A percentile compares a stretch with the other conserved stretches of the same genome.
phyloP scores from a whole-genome alignment of 2,329 filamentous ascomycete genomes.

The Fusarium luffae region DNA sequence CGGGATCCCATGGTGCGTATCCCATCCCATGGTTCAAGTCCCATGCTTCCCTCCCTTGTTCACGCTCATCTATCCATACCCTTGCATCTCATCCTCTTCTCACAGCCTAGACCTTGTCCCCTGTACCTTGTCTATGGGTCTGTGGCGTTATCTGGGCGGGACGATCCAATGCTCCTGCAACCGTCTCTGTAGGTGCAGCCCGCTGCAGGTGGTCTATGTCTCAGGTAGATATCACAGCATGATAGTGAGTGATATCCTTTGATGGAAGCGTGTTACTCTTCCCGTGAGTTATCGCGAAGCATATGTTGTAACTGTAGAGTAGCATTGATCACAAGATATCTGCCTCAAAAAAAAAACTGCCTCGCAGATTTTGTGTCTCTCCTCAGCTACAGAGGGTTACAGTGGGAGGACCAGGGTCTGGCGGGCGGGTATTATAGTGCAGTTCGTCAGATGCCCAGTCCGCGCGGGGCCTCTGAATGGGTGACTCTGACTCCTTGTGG shows the following conservation, averaged over 20 bases:
- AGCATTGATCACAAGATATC: not conserved
- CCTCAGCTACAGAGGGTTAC: not conserved
- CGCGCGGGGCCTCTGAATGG: not conserved
- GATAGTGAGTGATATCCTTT: not conserved
- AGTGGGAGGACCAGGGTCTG: not conserved
- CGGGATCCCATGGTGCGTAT: not conserved
- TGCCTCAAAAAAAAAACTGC: not conserved
- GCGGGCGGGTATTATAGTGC: not conserved
- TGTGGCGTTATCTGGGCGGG: constrained; percentile 2
- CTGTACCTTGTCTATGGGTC: not conserved
- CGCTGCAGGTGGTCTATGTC: not conserved
- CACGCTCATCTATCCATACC: not conserved
- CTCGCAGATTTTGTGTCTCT: not conserved
- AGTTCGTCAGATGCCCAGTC: constrained; percentile 13
- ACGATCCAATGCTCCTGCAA: not conserved
- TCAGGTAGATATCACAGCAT: constrained; percentile 2
- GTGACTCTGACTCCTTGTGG: not conserved
- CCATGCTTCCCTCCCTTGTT: not conserved
- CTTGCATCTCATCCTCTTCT: not conserved
- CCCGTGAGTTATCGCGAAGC: not conserved
- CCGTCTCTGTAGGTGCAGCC: not conserved
- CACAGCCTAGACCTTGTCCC: not conserved
- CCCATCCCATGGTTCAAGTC: not conserved
- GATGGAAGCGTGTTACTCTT: not conserved
- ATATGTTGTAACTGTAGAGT: not conserved